phyloP scores from a whole-genome alignment of 1,284 basidiomycete species.

The Ganoderma multipileum region DNA sequence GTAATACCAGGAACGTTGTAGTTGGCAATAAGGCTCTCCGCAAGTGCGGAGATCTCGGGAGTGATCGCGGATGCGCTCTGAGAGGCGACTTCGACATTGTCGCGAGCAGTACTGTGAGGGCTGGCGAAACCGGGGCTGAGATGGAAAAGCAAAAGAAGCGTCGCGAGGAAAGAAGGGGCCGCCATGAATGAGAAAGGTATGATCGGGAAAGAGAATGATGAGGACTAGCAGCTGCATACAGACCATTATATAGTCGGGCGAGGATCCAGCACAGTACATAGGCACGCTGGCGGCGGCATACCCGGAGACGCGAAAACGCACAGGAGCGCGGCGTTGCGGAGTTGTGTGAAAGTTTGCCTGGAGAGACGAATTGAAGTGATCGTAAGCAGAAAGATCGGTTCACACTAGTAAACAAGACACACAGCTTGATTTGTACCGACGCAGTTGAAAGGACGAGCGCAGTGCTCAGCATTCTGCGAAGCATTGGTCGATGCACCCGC shows the following conservation, averaged over 20 bases:
- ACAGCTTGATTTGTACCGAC: background rate
- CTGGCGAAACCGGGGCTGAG: background rate
- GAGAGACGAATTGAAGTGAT: background rate
- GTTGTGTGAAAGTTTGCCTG: background rate
- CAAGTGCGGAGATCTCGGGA: constrained; percentile 8
- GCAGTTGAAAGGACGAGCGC: background rate
- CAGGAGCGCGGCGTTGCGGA: background rate
- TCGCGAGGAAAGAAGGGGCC: background rate
- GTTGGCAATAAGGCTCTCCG: background rate
- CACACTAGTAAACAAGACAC: background rate
- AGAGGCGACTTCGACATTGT: background rate
- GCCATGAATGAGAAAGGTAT: background rate
- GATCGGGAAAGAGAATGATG: background rate
- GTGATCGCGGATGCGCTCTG: constrained; percentile 9
- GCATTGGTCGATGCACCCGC: background rate
- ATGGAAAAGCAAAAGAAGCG: background rate
- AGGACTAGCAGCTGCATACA: background rate
- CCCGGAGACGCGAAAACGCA: background rate
- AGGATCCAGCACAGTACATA: background rate
- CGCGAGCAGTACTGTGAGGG: background rate
- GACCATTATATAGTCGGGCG: background rate
- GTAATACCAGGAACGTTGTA: constrained; percentile 3
- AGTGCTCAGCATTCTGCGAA: background rate
- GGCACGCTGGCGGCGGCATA: background rate
- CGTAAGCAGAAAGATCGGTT: background rate